Conservation (phyloP, 176 grass and related monocot species). For the Triticum dicoccoides region DNA sequence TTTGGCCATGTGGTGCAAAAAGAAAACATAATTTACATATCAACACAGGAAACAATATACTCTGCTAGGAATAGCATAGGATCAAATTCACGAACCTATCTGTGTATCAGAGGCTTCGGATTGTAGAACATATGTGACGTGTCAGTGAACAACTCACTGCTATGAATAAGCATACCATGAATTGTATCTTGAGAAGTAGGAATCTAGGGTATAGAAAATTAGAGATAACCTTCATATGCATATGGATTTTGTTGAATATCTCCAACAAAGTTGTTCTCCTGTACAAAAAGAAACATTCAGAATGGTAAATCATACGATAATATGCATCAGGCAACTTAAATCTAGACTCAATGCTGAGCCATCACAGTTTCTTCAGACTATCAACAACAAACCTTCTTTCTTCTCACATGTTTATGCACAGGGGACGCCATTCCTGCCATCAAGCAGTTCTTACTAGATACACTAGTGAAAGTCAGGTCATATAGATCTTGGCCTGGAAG, state of each 20-base stretch:
- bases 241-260: conserved; percentile 15
- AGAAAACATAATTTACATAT: neutral
- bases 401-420: conserved; percentile 28
- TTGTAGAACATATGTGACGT: neutral
- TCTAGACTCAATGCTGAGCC: neutral
- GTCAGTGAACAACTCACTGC: neutral
- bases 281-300: conserved; percentile 8
- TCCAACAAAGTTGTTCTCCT: neutral
- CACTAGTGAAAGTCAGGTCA: neutral
- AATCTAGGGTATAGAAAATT: neutral
- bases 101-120: neutral
- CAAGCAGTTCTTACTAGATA: neutral
- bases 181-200: conserved; percentile 10
- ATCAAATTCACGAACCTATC: neutral
- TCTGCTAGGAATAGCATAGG: neutral
- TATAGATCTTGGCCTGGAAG: conserved; percentile 12
- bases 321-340: neutral
- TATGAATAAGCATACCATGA: neutral
- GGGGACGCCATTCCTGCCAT: neutral
- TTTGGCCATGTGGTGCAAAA: neutral
- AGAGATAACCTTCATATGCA: conserved; percentile 4
- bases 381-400: conserved; percentile 21
- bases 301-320: conserved; percentile 11
- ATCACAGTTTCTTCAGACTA: neutral
- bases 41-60: neutral